Conservation (phyloP, 2,329 filamentous ascomycete genomes). For the Pestalotiopsis sp. region DNA sequence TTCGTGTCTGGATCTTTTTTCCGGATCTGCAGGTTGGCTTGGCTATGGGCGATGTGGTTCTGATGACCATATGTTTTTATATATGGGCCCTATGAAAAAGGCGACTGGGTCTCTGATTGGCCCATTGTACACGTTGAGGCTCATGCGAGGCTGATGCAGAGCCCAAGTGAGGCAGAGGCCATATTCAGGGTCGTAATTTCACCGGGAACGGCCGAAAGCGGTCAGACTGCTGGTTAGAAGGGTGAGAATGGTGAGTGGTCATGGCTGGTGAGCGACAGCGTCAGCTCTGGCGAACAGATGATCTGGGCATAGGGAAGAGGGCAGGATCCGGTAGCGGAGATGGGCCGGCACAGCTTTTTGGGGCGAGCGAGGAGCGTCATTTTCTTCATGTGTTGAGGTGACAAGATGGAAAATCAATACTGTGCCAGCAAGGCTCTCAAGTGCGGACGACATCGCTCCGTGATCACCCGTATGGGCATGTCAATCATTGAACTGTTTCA, state of each 20-base stretch:
- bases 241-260: background rate
- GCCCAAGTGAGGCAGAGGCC: background rate
- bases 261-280: background rate
- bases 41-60: background rate
- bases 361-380: background rate
- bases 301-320: background rate
- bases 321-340: conserved; percentile 9
- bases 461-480: conserved; percentile 3
- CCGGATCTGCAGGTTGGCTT: background rate
- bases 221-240: background rate
- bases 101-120: background rate
- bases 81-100: background rate
- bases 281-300: background rate
- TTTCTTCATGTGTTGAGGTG: background rate
- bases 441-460: conserved; percentile 9
- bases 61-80: background rate
- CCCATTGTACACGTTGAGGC: background rate
- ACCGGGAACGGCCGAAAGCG: background rate
- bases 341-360: background rate
- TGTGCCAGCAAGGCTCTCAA: background rate
- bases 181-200: background rate
- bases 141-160: background rate
- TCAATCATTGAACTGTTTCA: background rate
- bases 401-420: background rate
- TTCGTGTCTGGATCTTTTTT: background rate